Evolutionary conservation across 805 yeast genomes (phyloP), one percentile per base, ranked within the genome.

Genomic region (Kluyveromyces siamensis): DNA sequence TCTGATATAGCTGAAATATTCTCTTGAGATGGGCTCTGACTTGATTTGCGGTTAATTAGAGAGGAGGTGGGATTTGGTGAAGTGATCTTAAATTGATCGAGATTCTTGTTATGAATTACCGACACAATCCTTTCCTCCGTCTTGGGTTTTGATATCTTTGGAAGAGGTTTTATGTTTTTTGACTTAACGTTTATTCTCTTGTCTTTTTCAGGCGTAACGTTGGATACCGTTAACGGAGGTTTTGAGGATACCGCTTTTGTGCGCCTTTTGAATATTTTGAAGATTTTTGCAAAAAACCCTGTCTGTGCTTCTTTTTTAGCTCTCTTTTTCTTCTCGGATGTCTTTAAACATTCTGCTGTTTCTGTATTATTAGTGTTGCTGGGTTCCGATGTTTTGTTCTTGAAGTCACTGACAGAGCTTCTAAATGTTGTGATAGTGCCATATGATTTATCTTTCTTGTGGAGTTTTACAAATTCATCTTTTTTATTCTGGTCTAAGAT

Each of bases 341-440:
- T 9, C 40, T 38, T 33, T 18, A 37, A 42, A 37, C 42, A 25
- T 21, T 16, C 37, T 16, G 19, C 27, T 30, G 49, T 40, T 21
- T 17, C 46, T 16, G 46, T 38, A 16, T 41, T 17, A 40, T 8
- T 36, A 37, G 21, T 42, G 19, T 8, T 37, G 13, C n/a, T 30
- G 11, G 35, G 14, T 30, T 30, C 35, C 11, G 11, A 30, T 27
- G 39, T 46, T 21, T 37, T 13, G 16, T 55, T 54, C 38, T 56
- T 55, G 16, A 58, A 36, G 48, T 62, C 67, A 47, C 63, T 61
- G 2, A 45, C 49, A 51, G 58, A 47, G 49, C 67, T 63, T 50
- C 67, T 56, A 41, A 61, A 62, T 1, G 67, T 63, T 9, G 66
- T 62, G 21, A 62, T 61, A 16, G 66, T 63, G 9, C 62, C 62